Conservation (phyloP, 805 yeast genomes). For the Cyberlindnera japonica region DNA sequence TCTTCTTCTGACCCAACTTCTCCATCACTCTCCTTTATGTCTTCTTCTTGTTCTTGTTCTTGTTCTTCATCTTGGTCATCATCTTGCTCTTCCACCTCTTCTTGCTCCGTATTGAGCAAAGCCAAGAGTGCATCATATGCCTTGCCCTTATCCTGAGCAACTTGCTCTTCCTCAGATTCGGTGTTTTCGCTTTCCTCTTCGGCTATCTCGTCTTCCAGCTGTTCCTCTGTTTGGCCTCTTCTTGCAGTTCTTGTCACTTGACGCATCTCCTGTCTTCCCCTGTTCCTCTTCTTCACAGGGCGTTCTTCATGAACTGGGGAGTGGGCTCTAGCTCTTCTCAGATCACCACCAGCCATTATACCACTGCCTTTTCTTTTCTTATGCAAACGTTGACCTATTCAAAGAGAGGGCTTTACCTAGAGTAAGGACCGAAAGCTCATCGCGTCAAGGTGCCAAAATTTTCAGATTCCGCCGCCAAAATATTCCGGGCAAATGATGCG, state of each 20-base stretch:
- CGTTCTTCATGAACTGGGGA: neutral
- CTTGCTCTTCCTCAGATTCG: slow-evolving; percentile 18
- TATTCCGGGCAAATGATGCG: neutral
- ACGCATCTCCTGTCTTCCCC: slow-evolving; percentile 63
- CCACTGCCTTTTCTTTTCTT: too few species aligned
- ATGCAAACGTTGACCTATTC: too few species aligned
- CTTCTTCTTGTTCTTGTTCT: slow-evolving; percentile 19
- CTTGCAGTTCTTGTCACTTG: slow-evolving; percentile 53
- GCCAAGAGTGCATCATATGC: slow-evolving; percentile 68
- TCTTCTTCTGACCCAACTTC: slow-evolving; percentile 30
- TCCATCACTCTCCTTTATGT: slow-evolving; percentile 18
- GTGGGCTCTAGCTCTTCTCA: neutral
- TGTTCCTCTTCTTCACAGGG: slow-evolving; percentile 22
- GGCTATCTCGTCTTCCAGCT: slow-evolving; percentile 20
- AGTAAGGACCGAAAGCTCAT: neutral
- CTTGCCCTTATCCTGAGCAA: slow-evolving; percentile 31
- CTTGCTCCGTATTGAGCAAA: slow-evolving; percentile 45
- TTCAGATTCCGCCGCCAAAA: neutral
- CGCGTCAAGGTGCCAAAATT: neutral
- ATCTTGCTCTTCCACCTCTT: slow-evolving; percentile 11
- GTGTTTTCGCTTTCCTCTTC: slow-evolving; percentile 18
- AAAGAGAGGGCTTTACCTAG: too few species aligned
- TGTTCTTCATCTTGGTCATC: slow-evolving; percentile 10
- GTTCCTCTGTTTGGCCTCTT: slow-evolving; percentile 27
- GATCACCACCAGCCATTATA: too few species aligned